Evolutionary conservation across 164 flowering plant genomes (phyloP), one percentile per base, ranked within the genome.

Genomic region (Vitis rupestris): DNA sequence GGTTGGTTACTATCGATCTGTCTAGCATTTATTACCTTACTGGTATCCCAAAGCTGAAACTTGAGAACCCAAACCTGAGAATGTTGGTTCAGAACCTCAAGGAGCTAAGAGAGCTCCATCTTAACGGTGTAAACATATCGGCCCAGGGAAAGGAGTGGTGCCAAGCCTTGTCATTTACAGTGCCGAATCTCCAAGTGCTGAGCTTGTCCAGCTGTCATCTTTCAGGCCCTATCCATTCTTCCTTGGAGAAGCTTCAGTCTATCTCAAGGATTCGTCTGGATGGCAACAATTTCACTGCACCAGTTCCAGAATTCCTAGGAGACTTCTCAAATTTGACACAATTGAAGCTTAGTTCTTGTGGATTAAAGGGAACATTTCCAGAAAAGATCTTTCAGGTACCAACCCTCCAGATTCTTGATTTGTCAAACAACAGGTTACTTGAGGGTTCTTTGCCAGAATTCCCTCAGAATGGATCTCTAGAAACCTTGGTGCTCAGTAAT

Each of bases 1-100:
- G 27, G 53, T 72, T 80, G 71, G 74, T 72, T 16, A 58, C 59
- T 31, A 80, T 80, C 62, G 83, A 80, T 72, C 51, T 80, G 1
- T 59, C 83, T 16, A 16, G 10, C 10, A 7, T 47, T 7, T n/a
- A 0, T 7, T n/a, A 0, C 14, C 61, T 15, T 15, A 7, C 8
- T 10, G 50, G 53, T 14, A 0, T 0, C 12, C n/a, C 1, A 8
- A 3, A 27, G 0, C 31, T 73, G 51, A 66, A 63, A 64, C 75
- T 78, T 12, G 70, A 69, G 70, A 70, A 70, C 9, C 83, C 81
- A 8, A 64, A 78, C 29, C 58, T 82, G 3, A 7, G 0, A 0
- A 49, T 10, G 65, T 64, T 80, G 14, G 67, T 71, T 60, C 64
- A 58, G 49, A 80, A 76, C 59, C 54, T 74, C 4, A 3, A 19